phyloP scores from a whole-genome alignment of 495 filamentous ascomycete species.

The Talaromyces trachyspermus region DNA sequence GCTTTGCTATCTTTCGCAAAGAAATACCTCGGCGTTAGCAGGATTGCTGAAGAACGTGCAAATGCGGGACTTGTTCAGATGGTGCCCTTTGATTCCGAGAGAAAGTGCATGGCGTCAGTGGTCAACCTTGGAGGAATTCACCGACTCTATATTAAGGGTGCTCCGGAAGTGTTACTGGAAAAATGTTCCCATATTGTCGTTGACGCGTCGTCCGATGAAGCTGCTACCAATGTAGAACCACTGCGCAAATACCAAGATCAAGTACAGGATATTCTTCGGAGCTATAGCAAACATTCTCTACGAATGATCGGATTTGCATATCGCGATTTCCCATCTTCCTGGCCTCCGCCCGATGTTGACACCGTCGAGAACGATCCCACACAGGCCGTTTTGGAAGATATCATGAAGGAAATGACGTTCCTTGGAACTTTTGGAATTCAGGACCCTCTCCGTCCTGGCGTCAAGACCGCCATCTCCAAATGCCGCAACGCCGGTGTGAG shows the following conservation, averaged over 20 bases:
- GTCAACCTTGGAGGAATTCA: conserved; percentile 49
- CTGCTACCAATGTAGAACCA: conserved; percentile 34
- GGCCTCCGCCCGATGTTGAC: conserved; percentile 57
- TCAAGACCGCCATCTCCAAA: conserved; percentile 55
- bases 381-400: conserved; percentile 29
- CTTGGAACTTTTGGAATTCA: conserved; percentile 66
- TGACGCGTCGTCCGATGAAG: conserved; percentile 52
- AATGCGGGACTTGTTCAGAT: conserved; percentile 58
- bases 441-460: conserved; percentile 68
- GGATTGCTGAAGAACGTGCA: conserved; percentile 54
- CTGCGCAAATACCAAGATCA: conserved; percentile 43
- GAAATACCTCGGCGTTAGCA: conserved; percentile 59
- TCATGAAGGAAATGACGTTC: conserved; percentile 48
- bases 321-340: conserved; percentile 65
- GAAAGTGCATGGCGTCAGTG: conserved; percentile 71
- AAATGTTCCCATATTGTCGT: conserved; percentile 55
- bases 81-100: conserved; percentile 66
- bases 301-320: conserved; percentile 74
- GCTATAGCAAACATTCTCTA: conserved; percentile 65
- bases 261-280: conserved; percentile 53
- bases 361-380: conserved; percentile 43
- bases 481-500: conserved; percentile 65
- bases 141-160: conserved; percentile 65
- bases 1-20: conserved; percentile 61
- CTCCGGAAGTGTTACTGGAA: conserved; percentile 65